Conservation (phyloP, 495 filamentous ascomycete species). For the Aspergillus biplanus region DNA sequence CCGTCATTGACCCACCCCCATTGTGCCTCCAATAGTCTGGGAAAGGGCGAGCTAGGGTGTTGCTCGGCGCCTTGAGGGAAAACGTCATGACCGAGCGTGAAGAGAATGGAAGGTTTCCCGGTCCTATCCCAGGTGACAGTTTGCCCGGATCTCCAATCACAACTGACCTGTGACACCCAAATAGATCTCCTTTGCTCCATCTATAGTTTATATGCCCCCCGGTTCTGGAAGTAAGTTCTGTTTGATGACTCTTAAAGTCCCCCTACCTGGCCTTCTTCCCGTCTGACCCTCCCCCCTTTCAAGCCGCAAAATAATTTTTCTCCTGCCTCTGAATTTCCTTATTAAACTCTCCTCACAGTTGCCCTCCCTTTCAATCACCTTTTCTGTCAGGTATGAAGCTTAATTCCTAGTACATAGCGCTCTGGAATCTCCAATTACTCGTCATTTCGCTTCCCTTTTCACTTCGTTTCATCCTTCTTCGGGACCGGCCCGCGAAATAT, state of each 20-base stretch:
- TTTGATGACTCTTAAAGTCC: too few species aligned
- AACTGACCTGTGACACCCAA: background rate
- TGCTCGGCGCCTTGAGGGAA: slow-evolving; percentile 3
- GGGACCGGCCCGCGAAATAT: too few species aligned
- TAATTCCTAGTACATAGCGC: background rate
- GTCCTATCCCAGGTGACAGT: slow-evolving; percentile 18
- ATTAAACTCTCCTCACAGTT: too few species aligned
- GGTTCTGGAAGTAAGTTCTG: background rate
- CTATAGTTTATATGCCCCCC: background rate
- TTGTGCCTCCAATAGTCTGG: slow-evolving; percentile 24
- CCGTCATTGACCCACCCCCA: slow-evolving; percentile 35
- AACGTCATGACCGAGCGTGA: slow-evolving; percentile 29
- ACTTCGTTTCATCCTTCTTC: too few species aligned
- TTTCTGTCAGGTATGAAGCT: slow-evolving; percentile 1
- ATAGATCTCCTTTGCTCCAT: background rate
- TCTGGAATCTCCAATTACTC: background rate
- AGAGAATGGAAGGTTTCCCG: slow-evolving; percentile 34
- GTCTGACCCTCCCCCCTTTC: slow-evolving; percentile 22
- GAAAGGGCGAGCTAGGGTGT: slow-evolving; percentile 16
- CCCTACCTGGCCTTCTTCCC: too few species aligned
- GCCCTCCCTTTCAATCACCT: too few species aligned
- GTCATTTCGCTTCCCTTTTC: background rate
- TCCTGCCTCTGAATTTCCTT: slow-evolving; percentile 19
- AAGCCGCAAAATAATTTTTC: background rate
- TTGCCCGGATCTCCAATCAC: slow-evolving; percentile 1